Evolutionary conservation across 345 rosid species (phyloP).

Genomic region (Gossypium stocksii): DNA sequence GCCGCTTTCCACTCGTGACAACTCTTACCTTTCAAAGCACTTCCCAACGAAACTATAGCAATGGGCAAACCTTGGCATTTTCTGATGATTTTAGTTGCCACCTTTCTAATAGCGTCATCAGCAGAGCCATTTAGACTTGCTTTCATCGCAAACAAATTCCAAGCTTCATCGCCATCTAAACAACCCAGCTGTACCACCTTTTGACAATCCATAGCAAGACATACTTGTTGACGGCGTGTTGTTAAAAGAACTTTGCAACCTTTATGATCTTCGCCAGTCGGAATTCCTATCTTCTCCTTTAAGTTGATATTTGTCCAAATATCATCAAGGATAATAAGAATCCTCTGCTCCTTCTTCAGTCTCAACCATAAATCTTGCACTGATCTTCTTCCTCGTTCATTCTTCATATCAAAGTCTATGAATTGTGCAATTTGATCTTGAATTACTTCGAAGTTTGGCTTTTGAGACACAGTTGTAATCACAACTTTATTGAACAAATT

Average conservation of each 20-base stretch:
- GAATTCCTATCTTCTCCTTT: neutral
- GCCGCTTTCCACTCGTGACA: neutral
- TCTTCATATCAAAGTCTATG: too few relatives aligned
- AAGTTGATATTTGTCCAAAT: neutral
- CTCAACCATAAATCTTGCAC: neutral
- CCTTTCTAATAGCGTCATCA: neutral
- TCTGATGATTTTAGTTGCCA: neutral
- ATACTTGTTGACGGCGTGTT: neutral
- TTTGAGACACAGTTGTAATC: neutral
- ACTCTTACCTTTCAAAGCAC: neutral
- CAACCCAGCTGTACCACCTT: neutral
- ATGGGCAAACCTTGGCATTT: neutral
- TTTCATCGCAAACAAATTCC: neutral
- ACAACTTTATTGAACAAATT: neutral
- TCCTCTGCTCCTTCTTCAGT: neutral
- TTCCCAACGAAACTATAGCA: neutral
- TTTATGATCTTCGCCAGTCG: too few relatives aligned
- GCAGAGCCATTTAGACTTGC: neutral
- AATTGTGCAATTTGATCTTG: neutral
- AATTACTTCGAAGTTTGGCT: neutral
- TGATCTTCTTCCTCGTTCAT: neutral
- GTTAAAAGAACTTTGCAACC: too few relatives aligned
- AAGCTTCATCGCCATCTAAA: neutral
- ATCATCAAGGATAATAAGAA: neutral
- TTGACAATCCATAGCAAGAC: neutral